phyloP scores from a whole-genome alignment of 345 rosid species.

The Eucalyptus fibrosa region DNA sequence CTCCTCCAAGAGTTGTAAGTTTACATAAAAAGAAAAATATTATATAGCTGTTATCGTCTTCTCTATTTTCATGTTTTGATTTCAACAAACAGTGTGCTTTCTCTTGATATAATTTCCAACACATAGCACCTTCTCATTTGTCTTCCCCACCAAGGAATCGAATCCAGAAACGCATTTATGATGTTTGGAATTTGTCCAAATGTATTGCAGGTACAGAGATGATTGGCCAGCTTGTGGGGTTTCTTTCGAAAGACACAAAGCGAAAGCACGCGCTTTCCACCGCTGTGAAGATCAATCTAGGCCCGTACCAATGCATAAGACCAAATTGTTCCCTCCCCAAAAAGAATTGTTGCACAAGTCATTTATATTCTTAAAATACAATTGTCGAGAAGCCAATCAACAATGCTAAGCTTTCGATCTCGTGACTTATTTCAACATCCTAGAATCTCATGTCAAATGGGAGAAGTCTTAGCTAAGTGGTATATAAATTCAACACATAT shows the following conservation, averaged over 20 bases:
- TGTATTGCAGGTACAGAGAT: neutral
- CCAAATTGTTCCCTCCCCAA: neutral
- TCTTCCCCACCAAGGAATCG: neutral
- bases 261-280: neutral
- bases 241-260: neutral
- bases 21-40: too few species aligned
- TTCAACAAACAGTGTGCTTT: too few species aligned
- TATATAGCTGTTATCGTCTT: too few species aligned
- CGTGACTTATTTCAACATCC: neutral
- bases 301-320: neutral
- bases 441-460: neutral
- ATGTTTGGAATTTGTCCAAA: neutral
- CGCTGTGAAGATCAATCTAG: neutral
- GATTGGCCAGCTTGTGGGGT: neutral
- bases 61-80: too few species aligned
- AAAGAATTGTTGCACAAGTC: neutral
- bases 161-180: neutral
- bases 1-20: too few species aligned
- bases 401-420: neutral
- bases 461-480: neutral
- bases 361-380: neutral
- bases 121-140: neutral
- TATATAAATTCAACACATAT: neutral
- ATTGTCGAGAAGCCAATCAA: neutral
- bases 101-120: too few species aligned